phyloP scores from a whole-genome alignment of 805 yeast genomes.

The Monosporozyma aerobia region DNA sequence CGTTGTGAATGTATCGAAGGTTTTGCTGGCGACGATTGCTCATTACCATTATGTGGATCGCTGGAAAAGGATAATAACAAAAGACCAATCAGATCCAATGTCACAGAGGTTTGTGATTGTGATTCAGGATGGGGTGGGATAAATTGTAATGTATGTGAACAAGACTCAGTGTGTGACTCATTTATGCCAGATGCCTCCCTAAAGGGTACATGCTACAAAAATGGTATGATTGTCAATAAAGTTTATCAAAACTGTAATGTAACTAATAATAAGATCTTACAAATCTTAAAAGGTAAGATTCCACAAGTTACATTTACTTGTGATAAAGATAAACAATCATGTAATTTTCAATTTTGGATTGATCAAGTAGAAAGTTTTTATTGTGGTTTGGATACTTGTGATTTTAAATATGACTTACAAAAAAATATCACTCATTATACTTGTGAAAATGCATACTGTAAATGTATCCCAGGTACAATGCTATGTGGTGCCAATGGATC shows the following conservation, averaged over 20 bases:
- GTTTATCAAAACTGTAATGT: conserved; percentile 92
- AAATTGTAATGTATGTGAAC: conserved; percentile 79
- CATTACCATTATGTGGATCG: conserved; percentile 80
- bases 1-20: conserved; percentile 89
- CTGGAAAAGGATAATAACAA: conserved; percentile 36
- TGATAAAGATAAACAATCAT: conserved; percentile 50
- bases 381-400: conserved; percentile 74
- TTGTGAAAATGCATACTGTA: conserved; percentile 73
- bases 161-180: conserved; percentile 68
- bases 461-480: conserved; percentile 87
- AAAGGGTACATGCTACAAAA: conserved; percentile 79
- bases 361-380: conserved; percentile 82
- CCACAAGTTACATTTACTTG: conserved; percentile 94
- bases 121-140: conserved; percentile 87
- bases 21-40: conserved; percentile 89
- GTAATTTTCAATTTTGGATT: conserved; percentile 96
- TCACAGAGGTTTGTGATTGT: conserved; percentile 53
- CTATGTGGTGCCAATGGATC: conserved; percentile 92
- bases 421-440: conserved; percentile 64
- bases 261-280: conserved; percentile 76
- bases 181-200: conserved; percentile 76
- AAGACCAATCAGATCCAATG: conserved; percentile 55
- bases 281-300: conserved; percentile 64
- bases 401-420: conserved; percentile 51
- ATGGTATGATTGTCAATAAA: conserved; percentile 72